Evolutionary conservation across 2,329 filamentous ascomycete species (phyloP).

Genomic region (Scleromitrula shiraiana): DNA sequence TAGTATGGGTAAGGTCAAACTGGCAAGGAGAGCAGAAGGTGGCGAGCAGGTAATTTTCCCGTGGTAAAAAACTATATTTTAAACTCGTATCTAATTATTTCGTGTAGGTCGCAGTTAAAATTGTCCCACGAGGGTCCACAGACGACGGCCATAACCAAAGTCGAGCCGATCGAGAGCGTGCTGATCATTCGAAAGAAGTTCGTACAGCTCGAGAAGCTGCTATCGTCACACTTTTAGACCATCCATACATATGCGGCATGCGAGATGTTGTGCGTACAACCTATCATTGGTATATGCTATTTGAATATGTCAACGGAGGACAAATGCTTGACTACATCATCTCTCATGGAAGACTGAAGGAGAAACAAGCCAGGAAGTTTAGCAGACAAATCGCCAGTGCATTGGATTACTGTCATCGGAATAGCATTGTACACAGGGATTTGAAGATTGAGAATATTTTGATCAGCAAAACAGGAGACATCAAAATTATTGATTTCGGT

Average conservation of each 20-base stretch:
- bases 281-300: conserved; percentile 99
- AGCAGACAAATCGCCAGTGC: conserved; percentile 95
- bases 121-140: conserved; percentile 82
- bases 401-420: conserved; percentile 93
- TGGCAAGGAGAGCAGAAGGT: conserved; percentile 82
- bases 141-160: conserved; percentile 65
- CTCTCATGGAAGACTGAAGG: conserved; percentile 92
- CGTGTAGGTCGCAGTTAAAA: conserved; percentile 84
- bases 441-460: conserved; percentile 99
- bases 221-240: conserved; percentile 88
- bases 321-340: conserved; percentile 99
- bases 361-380: conserved; percentile 97
- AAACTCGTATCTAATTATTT: conserved; percentile 14
- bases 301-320: conserved; percentile 96
- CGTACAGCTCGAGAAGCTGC: conserved; percentile 91
- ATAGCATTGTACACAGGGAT: conserved; percentile 96
- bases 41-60: conserved; percentile 66
- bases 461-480: conserved; percentile 97
- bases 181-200: conserved; percentile 94
- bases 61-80: background rate
- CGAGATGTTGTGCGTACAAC: conserved; percentile 91
- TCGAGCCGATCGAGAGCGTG: conserved; percentile 70
- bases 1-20: conserved; percentile 98
- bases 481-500: conserved; percentile 98
- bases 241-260: conserved; percentile 94